Evolutionary conservation across 2,329 filamentous ascomycete genomes (phyloP), one percentile per base, ranked within the genome.

Genomic region (Macrophomina tecta): DNA sequence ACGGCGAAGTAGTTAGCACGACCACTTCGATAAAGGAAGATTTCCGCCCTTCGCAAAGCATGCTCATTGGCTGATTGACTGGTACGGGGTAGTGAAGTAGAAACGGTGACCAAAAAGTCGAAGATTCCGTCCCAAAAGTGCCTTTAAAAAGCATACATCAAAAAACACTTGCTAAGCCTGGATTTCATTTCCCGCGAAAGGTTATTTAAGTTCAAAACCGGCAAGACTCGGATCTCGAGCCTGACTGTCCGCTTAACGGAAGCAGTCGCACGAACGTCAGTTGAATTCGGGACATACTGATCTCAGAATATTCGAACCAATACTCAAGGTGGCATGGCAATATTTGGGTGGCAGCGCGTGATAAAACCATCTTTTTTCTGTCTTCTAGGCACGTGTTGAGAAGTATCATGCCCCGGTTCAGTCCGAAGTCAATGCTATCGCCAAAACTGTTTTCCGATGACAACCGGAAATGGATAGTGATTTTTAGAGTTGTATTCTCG

Each of bases 11-110:
- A 18, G 73, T 30, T n/a, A 72, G 70, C 30, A 71, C 76, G 16
- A 68, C 67, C 45, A 78, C 67, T 63, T 78, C 76, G 32, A 77
- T 65, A 63, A 75, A 78, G 3, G 70, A 72, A 4, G 74, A 74
- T 55, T 73, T 75, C 46, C 76, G 70, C 7, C 75, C 76, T 46
- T 78, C 69, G 28, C 72, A 69, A 8, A 68, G 69, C 65, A 72
- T 76, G 36, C 55, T 67, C 38, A 68, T 64, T 11, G 67, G 23
- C 42, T 63, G 51, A 4, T 69, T 51, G 9, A 76, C 65, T 7
- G 74, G 73, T 9, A 70, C 67, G 5, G 74, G 74, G 55, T 72
- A 73, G 36, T 61, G n/a, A 40, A 74, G 42, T 16, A 65, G 55
- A 51, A 42, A 7, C 12, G 7, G 12, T 30, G 23, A 14, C 23